phyloP scores from a whole-genome alignment of 805 yeast genomes.

The Candida palmyrensis region DNA sequence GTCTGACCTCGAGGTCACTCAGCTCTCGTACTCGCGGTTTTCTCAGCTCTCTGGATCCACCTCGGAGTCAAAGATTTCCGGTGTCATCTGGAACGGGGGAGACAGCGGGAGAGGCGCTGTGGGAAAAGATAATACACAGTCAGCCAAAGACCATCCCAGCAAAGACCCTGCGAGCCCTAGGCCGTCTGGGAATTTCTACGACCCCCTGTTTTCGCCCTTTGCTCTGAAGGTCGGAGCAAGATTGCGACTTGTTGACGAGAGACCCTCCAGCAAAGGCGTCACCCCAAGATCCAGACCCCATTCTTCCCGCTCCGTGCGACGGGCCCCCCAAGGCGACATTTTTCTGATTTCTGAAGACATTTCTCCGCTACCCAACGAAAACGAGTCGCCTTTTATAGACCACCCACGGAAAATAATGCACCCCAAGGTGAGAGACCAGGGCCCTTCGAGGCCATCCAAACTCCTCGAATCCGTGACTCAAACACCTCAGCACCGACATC shows the following conservation, averaged over 20 bases:
- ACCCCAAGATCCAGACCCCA: not conserved
- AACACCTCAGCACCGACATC: not conserved
- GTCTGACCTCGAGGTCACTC: slow-evolving; percentile 24
- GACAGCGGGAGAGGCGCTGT: not conserved
- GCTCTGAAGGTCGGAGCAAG: too few species aligned
- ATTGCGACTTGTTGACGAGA: too few species aligned
- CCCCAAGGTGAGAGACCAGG: not conserved
- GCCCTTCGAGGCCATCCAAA: not conserved
- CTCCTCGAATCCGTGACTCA: not conserved
- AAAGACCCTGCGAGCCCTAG: too few species aligned
- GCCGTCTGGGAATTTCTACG: too few species aligned
- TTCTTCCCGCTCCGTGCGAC: too few species aligned
- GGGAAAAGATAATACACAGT: not conserved
- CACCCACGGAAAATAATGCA: not conserved
- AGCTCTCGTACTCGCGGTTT: slow-evolving; percentile 34
- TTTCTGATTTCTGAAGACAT: slow-evolving; percentile 5
- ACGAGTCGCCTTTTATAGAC: slow-evolving; percentile 16
- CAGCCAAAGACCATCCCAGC: not conserved
- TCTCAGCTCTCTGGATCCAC: slow-evolving; percentile 25
- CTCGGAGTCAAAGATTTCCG: slow-evolving; percentile 3
- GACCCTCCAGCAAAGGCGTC: not conserved
- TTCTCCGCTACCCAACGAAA: slow-evolving; percentile 7
- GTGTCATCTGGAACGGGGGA: slow-evolving; percentile 4
- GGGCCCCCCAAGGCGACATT: not conserved
- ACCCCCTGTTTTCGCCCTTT: not conserved